These are phyloP conservation scores for Rhizophora mangle DNA, from an alignment of 345 rosid species.

Conservation along the genomic window DNA sequence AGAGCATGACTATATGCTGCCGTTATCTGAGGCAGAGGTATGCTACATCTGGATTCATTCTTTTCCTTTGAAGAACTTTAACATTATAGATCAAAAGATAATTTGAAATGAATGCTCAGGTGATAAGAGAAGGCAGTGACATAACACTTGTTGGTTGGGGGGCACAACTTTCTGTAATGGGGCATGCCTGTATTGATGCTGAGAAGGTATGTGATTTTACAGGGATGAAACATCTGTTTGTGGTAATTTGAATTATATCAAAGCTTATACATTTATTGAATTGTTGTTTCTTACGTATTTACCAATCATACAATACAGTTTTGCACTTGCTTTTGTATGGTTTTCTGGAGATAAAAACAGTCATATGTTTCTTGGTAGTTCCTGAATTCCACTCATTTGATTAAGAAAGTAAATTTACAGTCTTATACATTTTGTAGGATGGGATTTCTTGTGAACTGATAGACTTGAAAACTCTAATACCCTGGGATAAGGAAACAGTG, in stretches of 20 bases:
- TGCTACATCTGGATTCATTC: not conserved
- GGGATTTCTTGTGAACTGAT: conserved; percentile 91
- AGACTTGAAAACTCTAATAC: conserved; percentile 76
- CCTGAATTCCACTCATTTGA: no score
- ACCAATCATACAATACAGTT: no score
- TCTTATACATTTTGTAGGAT: conserved; percentile 41
- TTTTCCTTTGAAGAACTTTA: not conserved
- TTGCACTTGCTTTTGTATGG: not conserved
- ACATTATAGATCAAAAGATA: conserved; percentile 17
- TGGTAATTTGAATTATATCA: not conserved
- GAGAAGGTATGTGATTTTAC: conserved; percentile 45
- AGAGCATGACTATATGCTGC: conserved; percentile 83
- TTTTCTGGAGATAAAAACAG: not conserved
- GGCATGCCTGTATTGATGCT: conserved; percentile 76
- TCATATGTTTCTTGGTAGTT: no score
- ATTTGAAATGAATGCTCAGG: conserved; percentile 36
- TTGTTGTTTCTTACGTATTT: no score
- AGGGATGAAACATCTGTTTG: not conserved
- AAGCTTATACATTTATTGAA: no score
- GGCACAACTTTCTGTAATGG: conserved; percentile 84
- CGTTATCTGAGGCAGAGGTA: conserved; percentile 89
- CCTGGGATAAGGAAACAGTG: conserved; percentile 91
- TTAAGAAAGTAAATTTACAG: not conserved
- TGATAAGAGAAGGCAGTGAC: conserved; percentile 78
- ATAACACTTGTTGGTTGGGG: conserved; percentile 96